These are phyloP conservation scores for Phytopythium mirpurense DNA, from an alignment of 352 stramenopile genomes.

Conservation along the genomic window DNA sequence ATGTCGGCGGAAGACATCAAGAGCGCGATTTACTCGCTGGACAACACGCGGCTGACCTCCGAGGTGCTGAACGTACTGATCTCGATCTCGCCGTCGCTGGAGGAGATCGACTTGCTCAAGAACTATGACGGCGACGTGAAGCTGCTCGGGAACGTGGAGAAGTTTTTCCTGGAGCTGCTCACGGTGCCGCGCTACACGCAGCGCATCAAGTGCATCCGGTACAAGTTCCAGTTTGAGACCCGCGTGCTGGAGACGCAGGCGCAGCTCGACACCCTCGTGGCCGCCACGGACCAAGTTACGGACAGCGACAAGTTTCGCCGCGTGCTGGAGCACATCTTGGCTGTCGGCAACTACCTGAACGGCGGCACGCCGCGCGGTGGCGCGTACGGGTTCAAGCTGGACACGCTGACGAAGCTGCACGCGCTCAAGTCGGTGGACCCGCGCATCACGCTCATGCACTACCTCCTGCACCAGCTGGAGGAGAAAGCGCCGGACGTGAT, in stretches of 20 bases:
- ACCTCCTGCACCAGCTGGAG: conserved; percentile 70
- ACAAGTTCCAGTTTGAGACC: conserved; percentile 84
- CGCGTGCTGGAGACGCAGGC: conserved; percentile 79
- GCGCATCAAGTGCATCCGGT: conserved; percentile 85
- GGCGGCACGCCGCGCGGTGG: conserved; percentile 81
- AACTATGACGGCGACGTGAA: conserved; percentile 88
- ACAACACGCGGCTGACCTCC: conserved; percentile 62
- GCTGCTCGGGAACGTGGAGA: conserved; percentile 83
- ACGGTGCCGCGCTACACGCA: conserved; percentile 85
- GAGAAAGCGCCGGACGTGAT: conserved; percentile 74
- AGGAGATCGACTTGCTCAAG: conserved; percentile 89
- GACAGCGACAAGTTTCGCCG: conserved; percentile 78
- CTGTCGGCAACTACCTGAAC: conserved; percentile 92
- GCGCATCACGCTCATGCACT: conserved; percentile 81
- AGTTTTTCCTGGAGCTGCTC: conserved; percentile 85
- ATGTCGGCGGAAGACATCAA: conserved; percentile 89
- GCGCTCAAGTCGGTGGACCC: conserved; percentile 80
- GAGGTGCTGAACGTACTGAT: conserved; percentile 88
- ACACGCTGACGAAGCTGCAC: conserved; percentile 87
- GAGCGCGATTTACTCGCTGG: conserved; percentile 76
- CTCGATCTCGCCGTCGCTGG: conserved; percentile 81
- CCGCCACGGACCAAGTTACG: conserved; percentile 72
- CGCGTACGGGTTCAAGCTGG: conserved; percentile 90
- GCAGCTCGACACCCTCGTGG: conserved; percentile 77
- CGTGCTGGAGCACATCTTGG: conserved; percentile 81